Conservation (phyloP, 2,329 filamentous ascomycete genomes). For the Hymenoscyphus fraxineus region DNA sequence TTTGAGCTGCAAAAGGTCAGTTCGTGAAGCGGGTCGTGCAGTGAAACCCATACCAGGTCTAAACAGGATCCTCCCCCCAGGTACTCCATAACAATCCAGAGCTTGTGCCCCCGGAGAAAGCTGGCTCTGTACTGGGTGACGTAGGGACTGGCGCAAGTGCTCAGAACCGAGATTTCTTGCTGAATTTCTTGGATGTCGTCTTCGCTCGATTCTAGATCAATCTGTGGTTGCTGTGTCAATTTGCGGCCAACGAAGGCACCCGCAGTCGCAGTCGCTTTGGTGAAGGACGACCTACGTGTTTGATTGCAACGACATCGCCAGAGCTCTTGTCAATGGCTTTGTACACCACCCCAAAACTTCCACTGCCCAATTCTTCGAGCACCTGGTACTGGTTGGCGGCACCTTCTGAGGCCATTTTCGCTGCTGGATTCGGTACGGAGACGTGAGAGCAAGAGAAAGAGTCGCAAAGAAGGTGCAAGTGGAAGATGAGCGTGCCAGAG, state of each 20-base stretch:
- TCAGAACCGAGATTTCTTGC: slow-evolving; percentile 91
- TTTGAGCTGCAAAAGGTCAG: slow-evolving; percentile 62
- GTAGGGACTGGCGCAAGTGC: slow-evolving; percentile 88
- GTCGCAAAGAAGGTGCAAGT: slow-evolving; percentile 19
- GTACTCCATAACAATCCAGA: slow-evolving; percentile 99
- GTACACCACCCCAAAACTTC: slow-evolving; percentile 95
- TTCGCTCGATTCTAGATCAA: slow-evolving; percentile 97
- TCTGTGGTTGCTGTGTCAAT: slow-evolving; percentile 51
- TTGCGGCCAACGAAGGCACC: neutral
- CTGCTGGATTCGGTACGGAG: slow-evolving; percentile 12
- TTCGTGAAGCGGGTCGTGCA: slow-evolving; percentile 1
- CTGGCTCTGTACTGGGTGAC: slow-evolving; percentile 96
- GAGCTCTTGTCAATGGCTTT: slow-evolving; percentile 90
- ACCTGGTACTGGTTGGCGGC: slow-evolving; percentile 90
- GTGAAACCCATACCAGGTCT: slow-evolving; percentile 64
- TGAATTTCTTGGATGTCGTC: slow-evolving; percentile 99
- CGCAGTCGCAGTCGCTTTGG: slow-evolving; percentile 16
- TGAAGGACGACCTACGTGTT: slow-evolving; percentile 63
- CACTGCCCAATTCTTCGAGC: slow-evolving; percentile 91
- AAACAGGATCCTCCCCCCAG: slow-evolving; percentile 92
- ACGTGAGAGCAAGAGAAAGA: slow-evolving; percentile 12
- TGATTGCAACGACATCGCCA: slow-evolving; percentile 92
- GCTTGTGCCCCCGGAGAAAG: slow-evolving; percentile 90
- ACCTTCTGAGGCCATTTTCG: slow-evolving; percentile 30
- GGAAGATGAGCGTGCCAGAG: neutral